Percentiles rank a stretch among this genome's conserved stretches.
phyloP scores from a whole-genome alignment of 2,329 filamentous ascomycete species.

The Berkeleyomyces rouxiae region DNA sequence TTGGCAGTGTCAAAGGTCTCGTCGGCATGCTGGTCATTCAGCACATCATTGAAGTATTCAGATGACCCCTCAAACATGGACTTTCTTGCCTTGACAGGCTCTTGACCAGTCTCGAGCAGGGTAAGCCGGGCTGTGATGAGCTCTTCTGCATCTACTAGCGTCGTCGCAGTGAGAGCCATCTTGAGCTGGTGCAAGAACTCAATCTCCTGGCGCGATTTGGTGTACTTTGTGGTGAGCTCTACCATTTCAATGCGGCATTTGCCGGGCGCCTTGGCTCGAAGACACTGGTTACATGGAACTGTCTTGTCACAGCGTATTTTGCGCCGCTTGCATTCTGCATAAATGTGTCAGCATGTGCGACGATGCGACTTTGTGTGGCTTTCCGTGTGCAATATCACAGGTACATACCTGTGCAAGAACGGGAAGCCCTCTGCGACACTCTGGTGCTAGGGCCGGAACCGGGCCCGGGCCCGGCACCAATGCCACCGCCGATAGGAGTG shows the following conservation, averaged over 20 bases:
- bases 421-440: constrained; percentile 12
- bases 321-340: constrained; percentile 11
- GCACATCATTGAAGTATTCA: constrained; percentile 8
- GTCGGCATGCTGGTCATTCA: constrained; percentile 5
- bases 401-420: constrained; percentile 10
- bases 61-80: background rate
- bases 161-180: constrained; percentile 1
- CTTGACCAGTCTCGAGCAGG: constrained; percentile 11
- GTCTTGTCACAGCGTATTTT: constrained; percentile 13
- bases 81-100: background rate
- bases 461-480: background rate
- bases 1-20: constrained; percentile 6
- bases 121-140: constrained; percentile 7
- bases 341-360: background rate
- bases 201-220: constrained; percentile 13
- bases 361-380: background rate
- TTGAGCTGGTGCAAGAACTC: constrained; percentile 10
- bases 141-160: constrained; percentile 5
- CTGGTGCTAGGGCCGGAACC: background rate
- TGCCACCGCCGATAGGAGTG: too few relatives aligned
- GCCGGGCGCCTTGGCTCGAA: constrained; percentile 10
- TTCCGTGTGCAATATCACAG: background rate
- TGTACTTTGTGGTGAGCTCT: constrained; percentile 13
- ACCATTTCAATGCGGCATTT: constrained; percentile 12
- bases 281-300: constrained; percentile 11